Evolutionary conservation across 768 basidiomycete species (phyloP), one percentile per base, ranked within the genome.

Genomic region (Macrolepiota dolichaula): DNA sequence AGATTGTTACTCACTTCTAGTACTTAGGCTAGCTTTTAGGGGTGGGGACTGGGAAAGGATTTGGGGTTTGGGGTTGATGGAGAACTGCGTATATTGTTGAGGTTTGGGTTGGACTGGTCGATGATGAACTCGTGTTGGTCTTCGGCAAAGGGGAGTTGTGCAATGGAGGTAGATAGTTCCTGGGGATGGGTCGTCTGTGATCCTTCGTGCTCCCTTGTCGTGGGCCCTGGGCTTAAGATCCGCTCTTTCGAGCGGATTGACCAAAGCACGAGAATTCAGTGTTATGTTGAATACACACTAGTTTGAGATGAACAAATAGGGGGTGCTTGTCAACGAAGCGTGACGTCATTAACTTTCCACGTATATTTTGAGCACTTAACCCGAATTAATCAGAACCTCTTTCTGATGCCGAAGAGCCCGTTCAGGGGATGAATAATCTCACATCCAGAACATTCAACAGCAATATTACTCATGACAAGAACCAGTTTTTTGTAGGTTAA

Each of bases 191-290:
- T n/a, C n/a, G 13, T 12, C n/a, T 42, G 22, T 12, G 29, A 37
- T 53, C 35, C 51, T 53, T 42, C 17, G 35, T 37, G 35, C 29
- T 37, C 51, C 35, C 51, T 53, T 53, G 51, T 53, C 51, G 35
- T 24, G 51, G 51, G 51, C 51, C 35, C 51, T 32, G 19, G 51
- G 51, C 51, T 53, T 53, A 7, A 53, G 50, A 51, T 27, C 51
- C 37, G 11, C 51, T 36, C 51, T 37, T 53, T 12, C 29, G 22
- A 53, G 17, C n/a, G 12, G 50, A 17, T 24, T 12, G 25, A 51
- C 50, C 50, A 51, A 51, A 51, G 50, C 50, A 51, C 50, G 27
- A 15, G 29, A 51, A 51, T 29, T 3, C 11, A n/a, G 12, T 13
- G 10, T 2, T 11, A 42, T 13, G n/a, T 42, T n/a, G 13, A n/a